A percentile compares a stretch with the other conserved stretches of the same genome.
These are phyloP conservation scores for Biscogniauxia mediterranea DNA, from an alignment of 2,329 filamentous ascomycete species.

Conservation along the genomic window DNA sequence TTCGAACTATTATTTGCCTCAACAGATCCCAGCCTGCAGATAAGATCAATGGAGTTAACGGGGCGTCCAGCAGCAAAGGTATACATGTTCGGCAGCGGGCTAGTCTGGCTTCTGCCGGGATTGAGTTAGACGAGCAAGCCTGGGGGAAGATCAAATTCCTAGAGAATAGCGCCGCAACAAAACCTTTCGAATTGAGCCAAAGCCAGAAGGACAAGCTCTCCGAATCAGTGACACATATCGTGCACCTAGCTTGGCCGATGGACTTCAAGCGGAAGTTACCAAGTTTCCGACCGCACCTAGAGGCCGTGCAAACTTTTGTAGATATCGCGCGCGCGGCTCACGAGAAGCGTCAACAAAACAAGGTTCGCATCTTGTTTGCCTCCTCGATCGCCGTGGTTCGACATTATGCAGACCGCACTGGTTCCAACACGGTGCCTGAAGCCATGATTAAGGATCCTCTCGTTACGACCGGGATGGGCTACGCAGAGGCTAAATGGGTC, in stretches of 20 bases:
- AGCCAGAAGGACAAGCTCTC: background rate
- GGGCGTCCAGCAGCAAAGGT: background rate
- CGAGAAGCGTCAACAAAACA: background rate
- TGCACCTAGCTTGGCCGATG: conserved; percentile 20
- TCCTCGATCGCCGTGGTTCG: conserved; percentile 32
- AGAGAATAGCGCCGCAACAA: background rate
- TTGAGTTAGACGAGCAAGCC: conserved; percentile 3
- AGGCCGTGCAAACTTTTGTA: conserved; percentile 5
- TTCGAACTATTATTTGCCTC: conserved; percentile 21
- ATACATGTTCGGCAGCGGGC: conserved; percentile 7
- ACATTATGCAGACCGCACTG: conserved; percentile 11
- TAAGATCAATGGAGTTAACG: background rate
- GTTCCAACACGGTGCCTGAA: conserved; percentile 35
- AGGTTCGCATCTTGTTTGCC: conserved; percentile 28
- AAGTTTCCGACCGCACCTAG: conserved; percentile 10
- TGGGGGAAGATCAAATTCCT: conserved; percentile 10
- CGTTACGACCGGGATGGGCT: conserved; percentile 38
- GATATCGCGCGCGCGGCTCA: conserved; percentile 3
- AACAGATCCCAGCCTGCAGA: background rate
- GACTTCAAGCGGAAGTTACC: conserved; percentile 12
- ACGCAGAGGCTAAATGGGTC: conserved; percentile 46
- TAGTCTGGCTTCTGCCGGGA: conserved; percentile 9
- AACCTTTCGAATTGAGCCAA: background rate
- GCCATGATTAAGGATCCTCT: conserved; percentile 31
- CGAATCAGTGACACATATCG: conserved; percentile 16